Base-by-base conservation (phyloP, 176 grass and related monocot genomes). In the Stipa capillata region DNA sequence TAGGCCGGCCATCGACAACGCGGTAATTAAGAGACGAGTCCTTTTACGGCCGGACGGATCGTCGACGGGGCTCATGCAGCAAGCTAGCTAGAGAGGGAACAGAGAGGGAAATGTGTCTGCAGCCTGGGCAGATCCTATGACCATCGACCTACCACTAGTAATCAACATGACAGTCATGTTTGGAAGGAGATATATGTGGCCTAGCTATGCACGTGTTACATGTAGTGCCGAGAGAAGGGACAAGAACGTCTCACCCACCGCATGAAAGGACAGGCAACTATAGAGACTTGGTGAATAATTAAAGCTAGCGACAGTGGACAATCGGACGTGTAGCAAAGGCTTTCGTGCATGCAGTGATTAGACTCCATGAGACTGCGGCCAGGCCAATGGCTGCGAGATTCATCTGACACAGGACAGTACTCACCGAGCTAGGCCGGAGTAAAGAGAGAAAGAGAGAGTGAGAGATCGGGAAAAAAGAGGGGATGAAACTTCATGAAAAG, bases 401-500 rank as follows among this genome's bases (percentile, higher is more conserved):
- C 31, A 20, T 34, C 36, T 7, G 65, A 42, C 27, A 2, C 37
- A 45, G 6, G 37, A 81, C 58, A 55, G 21, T 11, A 2, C 52
- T 56, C 53, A 6, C 41, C 2, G 41, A 5, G 49, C 52, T n/a
- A n/a, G n/a, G n/a, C n/a, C n/a, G n/a, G n/a, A n/a, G 52, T 7
- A 73, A 65, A 65, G 35, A 9, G 56, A 43, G 51, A 28, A 45
- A 47, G 18, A 32, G 49, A 9, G 15, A 24, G 23, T 12, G 63
- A 4, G 39, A 32, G 28, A 35, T 43, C n/a, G n/a, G n/a, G 10
- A 12, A 8, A 21, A 53, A 36, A 78, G 55, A 28, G 23, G 36
- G 4, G 21, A 45, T 40, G 85, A 48, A 78, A 87, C 79, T 87
- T 78, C 73, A 47, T 8, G 47, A 78, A 72, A 78, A 73, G 78